These are phyloP conservation scores for Metschnikowia rubicola DNA, from an alignment of 805 yeast species.

Conservation along the genomic window DNA sequence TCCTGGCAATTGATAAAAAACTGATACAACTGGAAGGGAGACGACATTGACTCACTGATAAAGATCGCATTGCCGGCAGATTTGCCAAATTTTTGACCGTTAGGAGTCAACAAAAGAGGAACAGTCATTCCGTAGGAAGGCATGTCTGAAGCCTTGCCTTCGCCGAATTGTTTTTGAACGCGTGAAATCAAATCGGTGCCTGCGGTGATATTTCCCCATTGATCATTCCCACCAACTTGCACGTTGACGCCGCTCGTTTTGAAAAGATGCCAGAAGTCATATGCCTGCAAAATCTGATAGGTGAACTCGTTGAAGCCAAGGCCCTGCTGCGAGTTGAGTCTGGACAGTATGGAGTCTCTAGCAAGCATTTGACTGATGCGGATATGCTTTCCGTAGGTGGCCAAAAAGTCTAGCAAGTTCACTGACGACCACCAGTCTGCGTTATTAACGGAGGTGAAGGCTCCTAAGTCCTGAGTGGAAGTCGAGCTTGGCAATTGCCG, in stretches of 20 bases:
- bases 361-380: constrained; percentile 84
- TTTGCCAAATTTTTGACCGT: constrained; percentile 93
- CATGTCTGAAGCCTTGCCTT: not conserved
- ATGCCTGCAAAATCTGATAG: constrained; percentile 90
- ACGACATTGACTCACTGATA: constrained; percentile 68
- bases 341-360: constrained; percentile 77
- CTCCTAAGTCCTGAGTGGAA: constrained; percentile 29
- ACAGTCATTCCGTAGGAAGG: constrained; percentile 76
- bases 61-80: constrained; percentile 96
- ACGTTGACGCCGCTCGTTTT: constrained; percentile 54
- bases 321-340: constrained; percentile 68
- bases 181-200: constrained; percentile 85
- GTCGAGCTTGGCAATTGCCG: constrained; percentile 36
- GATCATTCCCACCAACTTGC: constrained; percentile 96
- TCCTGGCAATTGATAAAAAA: constrained; percentile 79
- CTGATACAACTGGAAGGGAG: constrained; percentile 81
- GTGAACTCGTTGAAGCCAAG: constrained; percentile 92
- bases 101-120: constrained; percentile 81
- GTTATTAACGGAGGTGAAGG: constrained; percentile 55
- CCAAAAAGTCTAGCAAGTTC: constrained; percentile 72
- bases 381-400: constrained; percentile 71
- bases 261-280: constrained; percentile 82
- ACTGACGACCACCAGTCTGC: constrained; percentile 83
- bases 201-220: constrained; percentile 97
- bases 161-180: constrained; percentile 27